Percentiles rank a stretch among this genome's conserved stretches.
These are phyloP conservation scores for Mikania micrantha DNA, from an alignment of 129 eudicot species.

Conservation along the genomic window DNA sequence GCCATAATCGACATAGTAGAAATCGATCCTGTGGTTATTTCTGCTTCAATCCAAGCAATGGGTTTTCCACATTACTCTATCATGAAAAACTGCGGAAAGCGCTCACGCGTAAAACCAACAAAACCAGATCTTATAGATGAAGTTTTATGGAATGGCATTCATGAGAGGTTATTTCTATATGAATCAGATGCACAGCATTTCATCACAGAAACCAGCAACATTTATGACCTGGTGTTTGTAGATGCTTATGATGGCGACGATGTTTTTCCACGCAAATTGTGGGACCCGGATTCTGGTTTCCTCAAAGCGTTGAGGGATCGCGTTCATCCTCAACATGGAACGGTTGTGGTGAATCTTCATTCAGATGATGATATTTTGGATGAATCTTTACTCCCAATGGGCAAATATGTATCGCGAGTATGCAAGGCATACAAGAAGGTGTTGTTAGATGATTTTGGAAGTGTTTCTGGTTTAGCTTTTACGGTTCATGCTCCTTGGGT, in stretches of 20 bases:
- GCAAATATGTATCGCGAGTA: constrained; percentile 56
- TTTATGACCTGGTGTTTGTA: constrained; percentile 68
- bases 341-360: constrained; percentile 93
- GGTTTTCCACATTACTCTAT: constrained; percentile 73
- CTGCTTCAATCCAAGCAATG: constrained; percentile 84
- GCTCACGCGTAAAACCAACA: constrained; percentile 26
- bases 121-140: constrained; percentile 36
- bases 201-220: constrained; percentile 31
- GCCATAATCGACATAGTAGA: constrained; percentile 66
- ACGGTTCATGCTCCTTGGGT: constrained; percentile 70
- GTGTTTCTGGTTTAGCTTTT: constrained; percentile 42
- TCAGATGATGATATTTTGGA: constrained; percentile 43
- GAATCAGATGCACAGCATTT: constrained; percentile 79
- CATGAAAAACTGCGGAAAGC: constrained; percentile 43
- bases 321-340: constrained; percentile 86
- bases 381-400: constrained; percentile 47
- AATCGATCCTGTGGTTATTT: constrained; percentile 78
- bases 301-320: constrained; percentile 47
- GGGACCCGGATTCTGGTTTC: constrained; percentile 78
- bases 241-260: constrained; percentile 94
- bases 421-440: constrained; percentile 58
- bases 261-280: constrained; percentile 68
- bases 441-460: constrained; percentile 34
- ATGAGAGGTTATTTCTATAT: constrained; percentile 55
- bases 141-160: constrained; percentile 79